Conservation (phyloP, 2,329 filamentous ascomycete genomes). For the Eurotiales sp. region DNA sequence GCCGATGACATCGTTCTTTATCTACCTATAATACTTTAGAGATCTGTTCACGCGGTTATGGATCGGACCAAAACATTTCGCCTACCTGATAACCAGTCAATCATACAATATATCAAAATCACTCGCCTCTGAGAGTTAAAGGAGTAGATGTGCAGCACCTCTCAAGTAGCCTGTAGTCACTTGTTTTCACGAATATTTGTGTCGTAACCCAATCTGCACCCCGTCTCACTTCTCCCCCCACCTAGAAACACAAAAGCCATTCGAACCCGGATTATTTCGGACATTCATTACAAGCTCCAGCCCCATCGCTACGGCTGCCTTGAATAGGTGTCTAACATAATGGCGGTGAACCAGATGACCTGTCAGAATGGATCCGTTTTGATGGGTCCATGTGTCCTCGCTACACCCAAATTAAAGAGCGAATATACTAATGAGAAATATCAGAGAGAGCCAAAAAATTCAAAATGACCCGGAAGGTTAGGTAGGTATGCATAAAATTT, state of each 20-base stretch:
- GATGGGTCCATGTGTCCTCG: background rate
- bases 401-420: background rate
- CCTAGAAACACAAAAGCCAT: too few species aligned
- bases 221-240: too few species aligned
- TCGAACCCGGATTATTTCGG: too few species aligned
- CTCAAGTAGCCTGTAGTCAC: too few species aligned
- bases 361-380: background rate
- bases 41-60: too few species aligned
- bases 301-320: background rate
- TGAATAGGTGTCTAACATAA: background rate
- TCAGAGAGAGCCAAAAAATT: background rate
- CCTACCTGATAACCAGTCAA: background rate
- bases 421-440: too few species aligned
- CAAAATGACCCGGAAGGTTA: constrained; percentile 1
- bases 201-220: too few species aligned
- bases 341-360: constrained; percentile 7
- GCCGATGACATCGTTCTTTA: background rate
- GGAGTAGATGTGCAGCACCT: too few species aligned
- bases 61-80: too few species aligned
- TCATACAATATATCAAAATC: too few species aligned
- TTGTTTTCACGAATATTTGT: too few species aligned
- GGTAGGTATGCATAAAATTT: constrained; percentile 11
- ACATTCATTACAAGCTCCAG: background rate
- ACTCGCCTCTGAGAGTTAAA: too few species aligned
- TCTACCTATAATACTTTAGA: background rate